Evolutionary conservation across 179 eudicot genomes (phyloP), one percentile per base, ranked within the genome.

Genomic region (Spergularia azorica): DNA sequence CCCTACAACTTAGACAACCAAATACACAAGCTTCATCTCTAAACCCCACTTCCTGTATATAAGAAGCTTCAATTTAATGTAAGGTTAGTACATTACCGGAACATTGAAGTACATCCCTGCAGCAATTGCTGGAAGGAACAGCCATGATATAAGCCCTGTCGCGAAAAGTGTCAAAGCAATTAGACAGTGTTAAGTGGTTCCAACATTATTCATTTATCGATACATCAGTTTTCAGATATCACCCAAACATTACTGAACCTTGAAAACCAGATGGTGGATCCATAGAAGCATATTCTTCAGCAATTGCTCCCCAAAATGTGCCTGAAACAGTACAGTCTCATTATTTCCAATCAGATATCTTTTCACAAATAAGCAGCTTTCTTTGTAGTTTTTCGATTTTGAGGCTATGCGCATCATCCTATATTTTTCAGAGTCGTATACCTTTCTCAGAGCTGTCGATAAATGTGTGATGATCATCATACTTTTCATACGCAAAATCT

Each of bases 221-320:
- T 14, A 48, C 14, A 41, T 51, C 26, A 66, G 46, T 4, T 12
- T 66, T 21, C 20, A 7, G 10, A 10, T 21, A 12, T 63, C 43
- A 63, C 16, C 16, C 9, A 9, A 0, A 3, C 0, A 73, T 17
- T 1, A 68, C 12, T 54, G 21, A 84, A 94, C 98, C 97, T 76
- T 94, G 97, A 70, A 94, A 90, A 76, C 98, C 98, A 36, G 88
- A 82, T 36, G 98, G 98, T 73, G 98, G 97, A 6, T 76, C 93
- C 71, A 88, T 81, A 11, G 97, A 86, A 36, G 80, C 84, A 77
- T 90, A 90, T 43, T 90, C 98, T 84, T 90, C 89, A 55, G 92
- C 89, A 52, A 94, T 14, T 56, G 81, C 71, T 79, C 81, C 94
- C 89, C 89, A 90, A 84, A 92, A 87, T 36, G 97, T 67, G 66